Base-by-base conservation (phyloP, 164 flowering plant species). In the Umbilicus rupestris region DNA sequence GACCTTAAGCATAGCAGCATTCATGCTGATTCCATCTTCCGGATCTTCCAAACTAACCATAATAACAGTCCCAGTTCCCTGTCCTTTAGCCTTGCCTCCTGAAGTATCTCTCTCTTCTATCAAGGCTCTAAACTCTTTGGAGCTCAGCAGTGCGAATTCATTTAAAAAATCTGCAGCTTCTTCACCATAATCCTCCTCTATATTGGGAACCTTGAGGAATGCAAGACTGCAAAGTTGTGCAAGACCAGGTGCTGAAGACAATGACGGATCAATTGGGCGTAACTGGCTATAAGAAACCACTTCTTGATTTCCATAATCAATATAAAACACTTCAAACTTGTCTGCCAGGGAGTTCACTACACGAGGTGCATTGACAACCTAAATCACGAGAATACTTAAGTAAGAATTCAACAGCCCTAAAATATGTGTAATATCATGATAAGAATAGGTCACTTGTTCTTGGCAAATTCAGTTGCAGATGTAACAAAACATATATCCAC, bases 261-360 rank as follows among this genome's bases (percentile, higher is more conserved):
- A 74, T 2, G 98, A 85, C 68, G 96, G 72, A 70, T 86, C 96
- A 66, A 92, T 63, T 52, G 97, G 97, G 39, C 96, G 84, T 64
- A 95, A 72, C 33, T 74, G 77, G 67, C 83, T 79, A 80, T 81
- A 95, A 39, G 87, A 70, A 73, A 88, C 80, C 0, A 65, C 71
- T 74, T 92, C 99, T 79, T 95, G 99, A 74, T 90, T 95, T 39
- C 99, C 99, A 69, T 87, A 95, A 68, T 95, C 99, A 24, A 95
- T 80, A 76, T 95, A 95, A 73, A 95, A 95, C 22, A 95, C 98
- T 76, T 95, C 99, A 62, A 88, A 95, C 68, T 69, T 68, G 73
- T 92, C 96, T 5, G 83, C 75, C 0, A 74, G 66, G 16, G 98
- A 90, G 78, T 80, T 80, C 46, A 90, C 82, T 74, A 84, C 97